Evolutionary conservation across 2,329 filamentous ascomycete genomes (phyloP).

Genomic region (Fusarium sp.): DNA sequence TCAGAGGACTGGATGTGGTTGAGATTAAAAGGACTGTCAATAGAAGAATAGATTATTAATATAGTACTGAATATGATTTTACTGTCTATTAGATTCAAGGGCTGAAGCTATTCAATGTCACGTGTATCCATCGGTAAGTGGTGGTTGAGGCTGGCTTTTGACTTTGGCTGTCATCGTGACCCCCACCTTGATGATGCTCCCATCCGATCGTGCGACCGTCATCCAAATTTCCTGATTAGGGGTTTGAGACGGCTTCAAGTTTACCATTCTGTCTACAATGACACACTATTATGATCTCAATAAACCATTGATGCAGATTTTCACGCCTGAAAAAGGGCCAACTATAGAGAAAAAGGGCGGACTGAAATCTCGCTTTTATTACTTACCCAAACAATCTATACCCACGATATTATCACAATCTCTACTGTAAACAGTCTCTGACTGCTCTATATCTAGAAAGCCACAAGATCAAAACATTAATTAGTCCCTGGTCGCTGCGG

Average conservation of each 20-base stretch:
- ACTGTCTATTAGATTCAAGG: background rate
- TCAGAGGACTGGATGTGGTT: background rate
- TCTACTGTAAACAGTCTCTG: background rate
- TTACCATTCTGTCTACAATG: background rate
- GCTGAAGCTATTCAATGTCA: background rate
- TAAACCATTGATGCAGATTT: background rate
- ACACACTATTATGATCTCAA: background rate
- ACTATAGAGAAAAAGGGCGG: background rate
- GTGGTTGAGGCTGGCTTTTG: background rate
- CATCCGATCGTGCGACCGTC: background rate
- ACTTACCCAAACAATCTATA: background rate
- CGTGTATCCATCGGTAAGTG: background rate
- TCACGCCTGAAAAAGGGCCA: background rate
- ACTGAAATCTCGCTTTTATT: background rate
- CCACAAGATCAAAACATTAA: background rate
- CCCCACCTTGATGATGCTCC: background rate
- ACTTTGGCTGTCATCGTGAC: background rate
- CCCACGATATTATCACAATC: background rate
- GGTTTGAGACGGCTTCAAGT: background rate
- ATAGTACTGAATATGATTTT: fast-evolving
- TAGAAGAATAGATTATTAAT: background rate
- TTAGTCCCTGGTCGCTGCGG: background rate
- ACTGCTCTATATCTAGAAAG: background rate
- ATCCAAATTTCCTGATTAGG: background rate
- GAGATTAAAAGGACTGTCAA: background rate